These are phyloP conservation scores for Alternaria brassicicola DNA, from an alignment of 2,329 filamentous ascomycete species.

Conservation along the genomic window DNA sequence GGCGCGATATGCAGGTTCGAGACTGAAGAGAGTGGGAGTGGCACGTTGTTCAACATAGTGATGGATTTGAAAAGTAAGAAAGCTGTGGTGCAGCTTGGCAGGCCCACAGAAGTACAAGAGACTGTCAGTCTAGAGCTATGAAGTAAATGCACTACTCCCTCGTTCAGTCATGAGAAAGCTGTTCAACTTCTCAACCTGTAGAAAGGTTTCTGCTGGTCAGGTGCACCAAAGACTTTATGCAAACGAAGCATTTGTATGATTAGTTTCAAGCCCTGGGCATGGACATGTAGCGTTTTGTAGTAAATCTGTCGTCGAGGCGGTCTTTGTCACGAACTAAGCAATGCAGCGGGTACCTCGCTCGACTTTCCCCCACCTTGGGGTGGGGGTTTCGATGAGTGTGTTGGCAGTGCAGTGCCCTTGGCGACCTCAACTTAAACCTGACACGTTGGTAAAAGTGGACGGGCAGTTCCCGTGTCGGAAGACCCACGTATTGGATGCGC, in stretches of 20 bases:
- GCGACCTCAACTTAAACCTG: not conserved
- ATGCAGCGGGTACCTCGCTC: not conserved
- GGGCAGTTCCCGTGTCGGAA: not conserved
- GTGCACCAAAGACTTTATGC: not conserved
- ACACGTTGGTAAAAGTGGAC: not conserved
- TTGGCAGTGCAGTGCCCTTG: not conserved
- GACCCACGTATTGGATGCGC: not conserved
- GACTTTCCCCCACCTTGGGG: not conserved
- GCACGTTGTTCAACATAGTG: constrained; percentile 47
- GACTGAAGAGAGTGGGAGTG: constrained; percentile 35
- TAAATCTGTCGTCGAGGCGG: not conserved
- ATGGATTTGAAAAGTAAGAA: constrained; percentile 45
- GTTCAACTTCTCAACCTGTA: not conserved
- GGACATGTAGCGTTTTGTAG: not conserved
- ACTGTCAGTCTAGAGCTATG: constrained; percentile 30
- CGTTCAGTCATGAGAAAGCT: not conserved
- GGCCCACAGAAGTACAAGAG: constrained; percentile 40
- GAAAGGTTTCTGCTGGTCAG: not conserved
- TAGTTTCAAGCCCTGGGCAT: not conserved
- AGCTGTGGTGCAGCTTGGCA: constrained; percentile 38
- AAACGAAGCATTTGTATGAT: not conserved
- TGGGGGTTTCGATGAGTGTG: not conserved
- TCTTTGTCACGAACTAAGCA: not conserved
- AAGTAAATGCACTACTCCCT: not conserved
- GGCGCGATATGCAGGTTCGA: constrained; percentile 40